Percentiles rank a stretch among this genome's conserved stretches.
Conservation (phyloP, 225 moss, liverwort and hornwort species). For the Takakia lepidozioides region DNA sequence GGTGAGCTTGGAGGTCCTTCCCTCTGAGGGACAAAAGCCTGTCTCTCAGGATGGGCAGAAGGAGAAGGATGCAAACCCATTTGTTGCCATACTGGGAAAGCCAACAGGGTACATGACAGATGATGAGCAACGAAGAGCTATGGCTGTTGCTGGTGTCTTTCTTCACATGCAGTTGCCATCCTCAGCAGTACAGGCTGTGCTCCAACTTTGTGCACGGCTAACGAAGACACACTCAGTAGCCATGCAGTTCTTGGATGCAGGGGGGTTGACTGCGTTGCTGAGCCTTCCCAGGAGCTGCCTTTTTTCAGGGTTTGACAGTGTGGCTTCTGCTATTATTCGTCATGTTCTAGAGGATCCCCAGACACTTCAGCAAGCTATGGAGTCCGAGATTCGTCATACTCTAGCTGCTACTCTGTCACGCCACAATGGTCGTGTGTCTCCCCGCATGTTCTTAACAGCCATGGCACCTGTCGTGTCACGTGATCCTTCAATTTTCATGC, state of each 20-base stretch:
- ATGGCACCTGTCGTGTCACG: conserved; percentile 92
- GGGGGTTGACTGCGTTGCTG: conserved; percentile 63
- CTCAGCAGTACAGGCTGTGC: conserved; percentile 72
- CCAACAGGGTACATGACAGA: conserved; percentile 76
- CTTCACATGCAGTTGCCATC: conserved; percentile 69
- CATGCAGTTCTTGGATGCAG: conserved; percentile 76
- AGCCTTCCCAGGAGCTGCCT: conserved; percentile 55
- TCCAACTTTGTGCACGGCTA: conserved; percentile 84
- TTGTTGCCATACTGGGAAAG: conserved; percentile 63
- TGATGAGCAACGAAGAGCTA: conserved; percentile 69
- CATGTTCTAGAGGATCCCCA: conserved; percentile 96
- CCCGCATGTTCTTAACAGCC: conserved; percentile 90
- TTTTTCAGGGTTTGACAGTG: conserved; percentile 85
- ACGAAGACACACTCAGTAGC: conserved; percentile 83
- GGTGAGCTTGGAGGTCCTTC: conserved; percentile 30
- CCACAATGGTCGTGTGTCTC: conserved; percentile 88
- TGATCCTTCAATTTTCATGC: conserved; percentile 88
- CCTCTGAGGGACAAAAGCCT: conserved; percentile 23
- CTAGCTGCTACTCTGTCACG: conserved; percentile 70
- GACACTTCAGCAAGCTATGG: conserved; percentile 89
- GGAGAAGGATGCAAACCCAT: conserved; percentile 45
- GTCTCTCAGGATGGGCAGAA: conserved; percentile 26
- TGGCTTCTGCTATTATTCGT: conserved; percentile 79
- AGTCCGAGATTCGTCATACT: conserved; percentile 85
- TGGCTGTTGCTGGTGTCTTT: conserved; percentile 59